Percentiles rank a stretch among this genome's conserved stretches.
These are phyloP conservation scores for Aspergillus bombycis DNA, from an alignment of 2,329 filamentous ascomycete species.

Conservation along the genomic window DNA sequence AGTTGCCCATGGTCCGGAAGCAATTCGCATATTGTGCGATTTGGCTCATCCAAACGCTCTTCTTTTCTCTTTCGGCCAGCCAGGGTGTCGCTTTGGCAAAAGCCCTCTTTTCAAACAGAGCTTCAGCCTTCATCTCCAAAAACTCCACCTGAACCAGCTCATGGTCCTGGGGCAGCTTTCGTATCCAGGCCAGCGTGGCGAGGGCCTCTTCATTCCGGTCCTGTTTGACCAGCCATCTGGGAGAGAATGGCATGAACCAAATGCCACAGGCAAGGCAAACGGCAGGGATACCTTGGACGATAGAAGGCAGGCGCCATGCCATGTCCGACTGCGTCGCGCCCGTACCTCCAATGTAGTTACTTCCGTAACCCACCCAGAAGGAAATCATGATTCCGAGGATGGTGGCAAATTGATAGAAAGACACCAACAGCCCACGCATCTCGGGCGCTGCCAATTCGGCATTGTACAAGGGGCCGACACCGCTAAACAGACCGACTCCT, in stretches of 20 bases:
- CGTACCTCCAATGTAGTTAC: constrained; percentile 43
- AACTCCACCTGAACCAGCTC: constrained; percentile 49
- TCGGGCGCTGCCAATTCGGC: constrained; percentile 49
- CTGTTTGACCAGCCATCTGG: constrained; percentile 55
- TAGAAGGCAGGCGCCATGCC: constrained; percentile 51
- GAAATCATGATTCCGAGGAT: constrained; percentile 41
- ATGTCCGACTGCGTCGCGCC: constrained; percentile 39
- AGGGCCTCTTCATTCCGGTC: constrained; percentile 50
- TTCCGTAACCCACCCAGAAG: constrained; percentile 45
- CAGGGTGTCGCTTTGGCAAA: constrained; percentile 52
- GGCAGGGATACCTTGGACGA: constrained; percentile 49
- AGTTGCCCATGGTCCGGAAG: constrained; percentile 53
- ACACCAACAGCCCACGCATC: constrained; percentile 37
- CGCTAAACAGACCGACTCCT: constrained; percentile 37
- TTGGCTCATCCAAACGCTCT: constrained; percentile 49
- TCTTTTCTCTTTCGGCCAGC: constrained; percentile 33
- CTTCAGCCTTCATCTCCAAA: constrained; percentile 53
- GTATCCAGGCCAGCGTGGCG: constrained; percentile 29
- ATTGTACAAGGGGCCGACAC: constrained; percentile 53
- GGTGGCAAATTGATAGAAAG: constrained; percentile 39
- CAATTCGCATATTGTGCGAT: constrained; percentile 56
- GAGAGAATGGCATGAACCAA: constrained; percentile 58
- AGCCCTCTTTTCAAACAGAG: constrained; percentile 46
- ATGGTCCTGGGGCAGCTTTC: constrained; percentile 37
- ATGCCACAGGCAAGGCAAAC: constrained; percentile 39